phyloP scores from a whole-genome alignment of 768 basidiomycete genomes.

The Agaricus sinodeliciosus region DNA sequence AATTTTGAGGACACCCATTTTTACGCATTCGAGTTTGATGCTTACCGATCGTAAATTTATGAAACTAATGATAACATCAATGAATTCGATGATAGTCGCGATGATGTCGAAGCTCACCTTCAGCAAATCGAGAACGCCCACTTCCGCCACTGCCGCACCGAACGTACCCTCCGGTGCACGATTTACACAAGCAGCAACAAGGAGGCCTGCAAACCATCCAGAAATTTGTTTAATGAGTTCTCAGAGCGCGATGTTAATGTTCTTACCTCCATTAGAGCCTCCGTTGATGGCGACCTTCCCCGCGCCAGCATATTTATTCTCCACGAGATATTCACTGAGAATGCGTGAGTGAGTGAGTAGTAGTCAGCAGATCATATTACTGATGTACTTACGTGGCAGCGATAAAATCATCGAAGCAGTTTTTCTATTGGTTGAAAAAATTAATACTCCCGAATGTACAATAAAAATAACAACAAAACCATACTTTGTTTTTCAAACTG shows the following conservation, averaged over 20 bases:
- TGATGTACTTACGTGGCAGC: slow-evolving; percentile 55
- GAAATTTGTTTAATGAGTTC: neutral
- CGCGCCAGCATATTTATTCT: slow-evolving; percentile 59
- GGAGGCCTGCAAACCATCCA: slow-evolving; percentile 40
- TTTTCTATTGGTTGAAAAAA: slow-evolving; percentile 34
- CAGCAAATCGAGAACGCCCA: slow-evolving; percentile 75
- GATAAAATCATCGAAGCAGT: slow-evolving; percentile 80
- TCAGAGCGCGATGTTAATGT: neutral
- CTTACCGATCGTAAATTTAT: slow-evolving; percentile 69
- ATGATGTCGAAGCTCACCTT: slow-evolving; percentile 37
- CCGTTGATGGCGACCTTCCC: slow-evolving; percentile 76
- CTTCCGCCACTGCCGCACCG: slow-evolving; percentile 76
- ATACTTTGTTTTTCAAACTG: slow-evolving; percentile 61
- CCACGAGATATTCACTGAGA: slow-evolving; percentile 61
- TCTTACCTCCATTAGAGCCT: slow-evolving; percentile 72
- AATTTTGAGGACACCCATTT: neutral
- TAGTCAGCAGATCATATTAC: neutral
- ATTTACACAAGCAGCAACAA: slow-evolving; percentile 82
- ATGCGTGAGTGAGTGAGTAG: slow-evolving; percentile 1
- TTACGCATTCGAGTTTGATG: neutral
- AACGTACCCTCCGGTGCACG: slow-evolving; percentile 70
- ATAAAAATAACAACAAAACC: slow-evolving; percentile 4
- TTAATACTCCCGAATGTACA: slow-evolving; percentile 1
- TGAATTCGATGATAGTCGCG: neutral
- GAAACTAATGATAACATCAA: slow-evolving; percentile 38